Evolutionary conservation across 495 filamentous ascomycete species (phyloP).

Genomic region (Penicillium samsonianum): DNA sequence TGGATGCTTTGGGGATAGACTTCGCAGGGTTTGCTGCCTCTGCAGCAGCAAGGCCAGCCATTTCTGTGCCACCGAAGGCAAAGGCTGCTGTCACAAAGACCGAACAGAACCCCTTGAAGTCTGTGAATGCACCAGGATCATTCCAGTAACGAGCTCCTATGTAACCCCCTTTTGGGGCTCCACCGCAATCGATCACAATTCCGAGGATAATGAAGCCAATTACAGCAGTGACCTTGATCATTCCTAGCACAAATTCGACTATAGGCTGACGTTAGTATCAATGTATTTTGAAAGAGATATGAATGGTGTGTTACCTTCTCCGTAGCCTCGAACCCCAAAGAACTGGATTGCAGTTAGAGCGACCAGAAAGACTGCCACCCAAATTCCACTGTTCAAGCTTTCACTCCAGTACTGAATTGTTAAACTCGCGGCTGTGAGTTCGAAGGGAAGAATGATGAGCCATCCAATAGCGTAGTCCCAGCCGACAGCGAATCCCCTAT

Average conservation of each 20-base stretch:
- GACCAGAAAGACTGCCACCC: slow-evolving; percentile 65
- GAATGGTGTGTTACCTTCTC: slow-evolving; percentile 53
- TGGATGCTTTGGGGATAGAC: slow-evolving; percentile 64
- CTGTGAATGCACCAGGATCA: slow-evolving; percentile 68
- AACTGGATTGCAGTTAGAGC: slow-evolving; percentile 42
- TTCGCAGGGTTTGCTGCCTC: slow-evolving; percentile 66
- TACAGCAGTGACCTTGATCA: slow-evolving; percentile 58
- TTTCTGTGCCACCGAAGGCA: slow-evolving; percentile 70
- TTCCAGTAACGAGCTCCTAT: slow-evolving; percentile 65
- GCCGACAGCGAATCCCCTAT: slow-evolving; percentile 51
- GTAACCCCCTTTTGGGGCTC: slow-evolving; percentile 56
- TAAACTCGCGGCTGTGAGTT: slow-evolving; percentile 76
- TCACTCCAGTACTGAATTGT: slow-evolving; percentile 74
- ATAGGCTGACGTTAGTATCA: slow-evolving; percentile 17
- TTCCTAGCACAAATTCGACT: slow-evolving; percentile 48
- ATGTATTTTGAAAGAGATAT: no score
- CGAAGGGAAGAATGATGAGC: slow-evolving; percentile 59
- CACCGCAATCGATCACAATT: slow-evolving; percentile 69
- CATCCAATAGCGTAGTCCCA: slow-evolving; percentile 75
- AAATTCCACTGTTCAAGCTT: slow-evolving; percentile 57
- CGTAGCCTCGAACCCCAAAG: slow-evolving; percentile 68
- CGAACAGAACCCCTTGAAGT: slow-evolving; percentile 71
- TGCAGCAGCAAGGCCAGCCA: slow-evolving; percentile 72
- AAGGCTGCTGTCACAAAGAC: slow-evolving; percentile 77
- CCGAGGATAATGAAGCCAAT: slow-evolving; percentile 71